Evolutionary conservation across 768 basidiomycete genomes (phyloP).

Genomic region (Hygrophoropsis aurantiaca): DNA sequence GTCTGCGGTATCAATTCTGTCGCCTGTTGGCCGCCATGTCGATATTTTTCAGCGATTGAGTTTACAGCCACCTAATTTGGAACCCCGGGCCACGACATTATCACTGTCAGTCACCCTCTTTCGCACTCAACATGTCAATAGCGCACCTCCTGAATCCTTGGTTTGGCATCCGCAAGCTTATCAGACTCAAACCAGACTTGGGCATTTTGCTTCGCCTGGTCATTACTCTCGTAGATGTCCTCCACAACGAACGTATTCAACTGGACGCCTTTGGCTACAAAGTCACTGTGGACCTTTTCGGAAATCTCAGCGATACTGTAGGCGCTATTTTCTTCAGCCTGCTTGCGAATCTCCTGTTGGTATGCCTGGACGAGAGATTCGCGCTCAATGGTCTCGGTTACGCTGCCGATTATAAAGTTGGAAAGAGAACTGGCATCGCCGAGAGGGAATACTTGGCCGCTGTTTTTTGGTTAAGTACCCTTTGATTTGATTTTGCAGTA

Average conservation of each 20-base stretch:
- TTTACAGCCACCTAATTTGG: too few relatives aligned
- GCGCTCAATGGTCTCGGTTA: not conserved
- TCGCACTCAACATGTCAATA: too few relatives aligned
- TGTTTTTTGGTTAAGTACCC: not conserved
- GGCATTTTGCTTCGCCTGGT: not conserved
- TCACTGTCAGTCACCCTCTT: too few relatives aligned
- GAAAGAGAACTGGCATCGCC: not conserved
- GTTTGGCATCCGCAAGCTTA: constrained; percentile 4
- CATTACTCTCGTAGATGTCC: constrained; percentile 1
- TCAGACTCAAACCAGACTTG: not conserved
- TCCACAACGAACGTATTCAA: not conserved
- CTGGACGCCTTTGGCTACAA: not conserved
- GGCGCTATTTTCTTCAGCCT: not conserved
- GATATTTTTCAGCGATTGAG: too few relatives aligned
- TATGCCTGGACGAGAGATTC: constrained; percentile 1
- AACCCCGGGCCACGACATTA: too few relatives aligned
- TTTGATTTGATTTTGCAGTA: not conserved
- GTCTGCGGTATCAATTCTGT: too few relatives aligned
- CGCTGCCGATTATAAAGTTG: constrained; percentile 1
- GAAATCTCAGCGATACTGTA: constrained; percentile 1
- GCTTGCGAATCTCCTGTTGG: not conserved
- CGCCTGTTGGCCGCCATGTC: too few relatives aligned
- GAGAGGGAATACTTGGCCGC: not conserved
- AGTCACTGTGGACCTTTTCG: not conserved
- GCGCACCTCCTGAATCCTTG: not conserved